A percentile compares a stretch with the other conserved stretches of the same genome.
phyloP scores from a whole-genome alignment of 306 rosid genomes.

The Fragaria vesca region DNA sequence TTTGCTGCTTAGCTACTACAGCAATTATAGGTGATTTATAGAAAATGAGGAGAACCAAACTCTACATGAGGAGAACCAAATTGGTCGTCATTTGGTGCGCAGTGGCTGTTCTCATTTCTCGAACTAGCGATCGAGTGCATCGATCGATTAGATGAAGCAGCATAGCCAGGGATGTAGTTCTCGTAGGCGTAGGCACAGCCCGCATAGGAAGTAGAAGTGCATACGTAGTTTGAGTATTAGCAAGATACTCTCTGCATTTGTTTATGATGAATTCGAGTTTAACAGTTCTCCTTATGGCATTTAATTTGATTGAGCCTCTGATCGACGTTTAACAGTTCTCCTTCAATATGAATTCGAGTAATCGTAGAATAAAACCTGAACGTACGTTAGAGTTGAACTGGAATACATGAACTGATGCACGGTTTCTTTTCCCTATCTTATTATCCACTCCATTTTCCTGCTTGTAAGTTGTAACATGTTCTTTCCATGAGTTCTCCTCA shows the following conservation, averaged over 20 bases:
- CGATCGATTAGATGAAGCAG: neutral
- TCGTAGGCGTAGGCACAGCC: neutral
- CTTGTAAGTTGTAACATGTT: too few relatives aligned
- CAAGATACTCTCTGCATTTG: neutral
- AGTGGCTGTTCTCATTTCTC: conserved; percentile 58
- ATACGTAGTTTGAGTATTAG: neutral
- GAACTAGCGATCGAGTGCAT: neutral
- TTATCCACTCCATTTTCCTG: too few relatives aligned
- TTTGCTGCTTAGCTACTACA: neutral
- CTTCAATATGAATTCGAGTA: neutral
- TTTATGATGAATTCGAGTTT: too few relatives aligned
- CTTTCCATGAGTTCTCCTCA: too few relatives aligned
- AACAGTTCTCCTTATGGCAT: too few relatives aligned
- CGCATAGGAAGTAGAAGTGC: neutral
- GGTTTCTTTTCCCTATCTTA: too few relatives aligned
- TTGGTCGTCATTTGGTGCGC: conserved; percentile 51
- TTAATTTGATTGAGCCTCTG: too few relatives aligned
- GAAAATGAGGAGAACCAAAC: neutral
- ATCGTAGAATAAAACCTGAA: neutral
- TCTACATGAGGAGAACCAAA: conserved; percentile 19
- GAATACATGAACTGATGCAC: too few relatives aligned
- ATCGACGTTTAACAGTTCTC: too few relatives aligned
- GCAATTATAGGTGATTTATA: neutral
- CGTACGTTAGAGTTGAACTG: too few relatives aligned
- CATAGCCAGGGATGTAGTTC: neutral